Evolutionary conservation across 768 basidiomycete genomes (phyloP), one percentile per base, ranked within the genome.

Genomic region (Mycena kentingensis): DNA sequence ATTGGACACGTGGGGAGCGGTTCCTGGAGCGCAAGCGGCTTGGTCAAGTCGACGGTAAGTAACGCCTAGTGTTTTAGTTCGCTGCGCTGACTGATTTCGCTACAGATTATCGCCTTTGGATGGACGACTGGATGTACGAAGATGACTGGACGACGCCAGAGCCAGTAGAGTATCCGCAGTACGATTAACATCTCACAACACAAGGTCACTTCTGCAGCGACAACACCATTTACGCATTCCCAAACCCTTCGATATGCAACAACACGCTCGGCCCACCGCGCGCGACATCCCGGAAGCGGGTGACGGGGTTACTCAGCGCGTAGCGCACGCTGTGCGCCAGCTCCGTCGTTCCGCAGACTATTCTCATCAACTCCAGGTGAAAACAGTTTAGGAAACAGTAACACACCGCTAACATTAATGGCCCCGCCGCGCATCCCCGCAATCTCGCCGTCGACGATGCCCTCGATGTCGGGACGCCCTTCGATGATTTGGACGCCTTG

Each of bases 311-410:
- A 1, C 46, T 26, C 46, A 83, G 46, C 2, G 75, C 75, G 0
- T 55, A 48, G 4, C 76, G 71, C 18, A 77, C 79, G 1, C 68
- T 61, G 26, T 65, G 58, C 1, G 74, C 65, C 11, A 83, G 52
- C 3, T 67, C 64, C 21, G 69, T 67, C 0, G 79, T 73, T 3
- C 82, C 82, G 43, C 81, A 84, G 0, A 82, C 81, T 83, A 16
- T 12, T 46, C 32, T 42, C 15, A 18, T 29, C 22, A 31, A 37
- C 21, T n/a, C 21, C 19, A 12, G 0, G 18, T 7, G 18, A 38
- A n/a, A 29, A 29, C 36, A 15, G 21, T 31, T 32, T 47, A n/a
- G 7, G 27, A 25, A 28, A 28, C 18, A 12, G 28, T 13, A 0
- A 67, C 74, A 7, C 50, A 80, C 82, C 81, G 26, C 70, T 78